phyloP scores from a whole-genome alignment of 83 land plant species.

The Thuja plicata region DNA sequence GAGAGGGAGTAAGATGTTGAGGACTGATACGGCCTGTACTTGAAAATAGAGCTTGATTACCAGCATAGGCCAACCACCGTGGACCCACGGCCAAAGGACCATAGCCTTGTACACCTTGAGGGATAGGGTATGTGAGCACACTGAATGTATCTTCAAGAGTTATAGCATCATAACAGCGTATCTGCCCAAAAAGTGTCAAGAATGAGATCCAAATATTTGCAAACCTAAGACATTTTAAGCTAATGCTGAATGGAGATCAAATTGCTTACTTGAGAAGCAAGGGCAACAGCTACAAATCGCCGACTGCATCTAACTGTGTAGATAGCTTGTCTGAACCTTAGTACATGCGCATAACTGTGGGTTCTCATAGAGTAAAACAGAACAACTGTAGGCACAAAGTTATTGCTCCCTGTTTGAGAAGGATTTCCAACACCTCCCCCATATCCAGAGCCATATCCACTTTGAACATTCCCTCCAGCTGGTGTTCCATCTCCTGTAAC shows the following conservation, averaged over 20 bases:
- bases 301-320: slow-evolving; percentile 78
- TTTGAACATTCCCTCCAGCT: slow-evolving; percentile 26
- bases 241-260: slow-evolving; percentile 3
- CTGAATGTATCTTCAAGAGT: slow-evolving; percentile 81
- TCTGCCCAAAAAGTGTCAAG: slow-evolving; percentile 45
- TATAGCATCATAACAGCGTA: slow-evolving; percentile 80
- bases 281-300: slow-evolving; percentile 76
- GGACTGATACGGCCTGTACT: slow-evolving; percentile 74
- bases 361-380: slow-evolving; percentile 77
- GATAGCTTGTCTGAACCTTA: slow-evolving; percentile 77
- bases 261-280: slow-evolving; percentile 67
- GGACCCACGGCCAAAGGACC: slow-evolving; percentile 93
- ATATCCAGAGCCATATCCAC: slow-evolving; percentile 28
- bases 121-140: slow-evolving; percentile 81
- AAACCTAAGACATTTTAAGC: background rate
- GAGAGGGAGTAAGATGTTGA: slow-evolving; percentile 49
- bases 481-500: slow-evolving; percentile 50
- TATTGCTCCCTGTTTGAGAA: slow-evolving; percentile 24
- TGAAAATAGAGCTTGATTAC: slow-evolving; percentile 60
- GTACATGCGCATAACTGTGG: slow-evolving; percentile 70
- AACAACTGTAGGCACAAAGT: slow-evolving; percentile 63
- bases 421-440: slow-evolving; percentile 32
- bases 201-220: slow-evolving; percentile 3
- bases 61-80: slow-evolving; percentile 94
- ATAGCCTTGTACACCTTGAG: slow-evolving; percentile 44